Conservation (phyloP, 345 rosid genomes). For the Citrus medica region DNA sequence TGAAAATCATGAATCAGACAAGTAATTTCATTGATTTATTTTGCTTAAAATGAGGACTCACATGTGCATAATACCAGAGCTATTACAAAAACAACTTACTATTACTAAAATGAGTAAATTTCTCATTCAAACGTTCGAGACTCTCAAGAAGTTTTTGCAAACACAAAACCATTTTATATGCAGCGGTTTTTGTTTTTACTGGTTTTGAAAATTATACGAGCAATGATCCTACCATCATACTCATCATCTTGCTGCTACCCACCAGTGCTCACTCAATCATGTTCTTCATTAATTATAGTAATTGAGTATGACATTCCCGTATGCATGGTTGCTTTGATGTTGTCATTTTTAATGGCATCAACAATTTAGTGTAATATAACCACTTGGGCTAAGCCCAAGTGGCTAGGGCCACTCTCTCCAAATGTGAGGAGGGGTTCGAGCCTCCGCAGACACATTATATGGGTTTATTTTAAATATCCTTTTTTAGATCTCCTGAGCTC, state of each 20-base stretch:
- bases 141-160: constrained; percentile 11
- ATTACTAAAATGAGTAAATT: not conserved
- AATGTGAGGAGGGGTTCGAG: too few relatives aligned
- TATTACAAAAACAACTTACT: not conserved
- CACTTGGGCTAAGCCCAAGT: too few relatives aligned
- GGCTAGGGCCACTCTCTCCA: too few relatives aligned
- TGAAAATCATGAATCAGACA: constrained; percentile 60
- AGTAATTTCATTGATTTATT: constrained; percentile 22
- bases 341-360: not conserved
- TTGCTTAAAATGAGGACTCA: constrained; percentile 52
- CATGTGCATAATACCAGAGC: constrained; percentile 32
- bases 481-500: too few relatives aligned
- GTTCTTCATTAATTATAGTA: not conserved
- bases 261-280: constrained; percentile 13
- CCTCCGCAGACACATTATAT: too few relatives aligned
- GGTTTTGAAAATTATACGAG: constrained; percentile 16
- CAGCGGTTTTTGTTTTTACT: constrained; percentile 22
- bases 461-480: too few relatives aligned
- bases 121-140: constrained; percentile 5
- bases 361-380: not conserved
- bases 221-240: not conserved
- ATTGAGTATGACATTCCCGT: constrained; percentile 24
- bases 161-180: not conserved
- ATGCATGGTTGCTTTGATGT: not conserved
- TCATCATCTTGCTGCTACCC: constrained; percentile 4